A percentile compares a stretch with the other conserved stretches of the same genome.
Conservation (phyloP, 73 alveolate species). For the Tetrahymena malaccensis region DNA sequence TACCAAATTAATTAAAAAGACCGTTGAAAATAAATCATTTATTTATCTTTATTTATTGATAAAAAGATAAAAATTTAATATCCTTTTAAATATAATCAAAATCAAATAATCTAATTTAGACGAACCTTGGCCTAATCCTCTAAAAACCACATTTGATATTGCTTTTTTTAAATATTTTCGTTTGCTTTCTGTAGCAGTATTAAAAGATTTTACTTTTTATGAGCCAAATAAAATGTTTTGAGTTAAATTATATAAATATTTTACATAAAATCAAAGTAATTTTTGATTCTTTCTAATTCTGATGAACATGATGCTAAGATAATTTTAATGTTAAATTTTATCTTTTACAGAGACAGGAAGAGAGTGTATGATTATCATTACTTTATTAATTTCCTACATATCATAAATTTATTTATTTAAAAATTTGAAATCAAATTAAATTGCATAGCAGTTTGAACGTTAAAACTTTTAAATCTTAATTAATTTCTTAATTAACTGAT, state of each 20-base stretch:
- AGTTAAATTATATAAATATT: no score
- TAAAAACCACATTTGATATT: not conserved
- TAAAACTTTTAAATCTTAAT: not conserved
- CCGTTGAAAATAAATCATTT: not conserved
- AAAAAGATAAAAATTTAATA: not conserved
- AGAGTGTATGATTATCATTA: not conserved
- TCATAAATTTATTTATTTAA: not conserved
- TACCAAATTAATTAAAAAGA: not conserved
- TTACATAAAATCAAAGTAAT: not conserved
- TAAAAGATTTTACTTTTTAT: not conserved
- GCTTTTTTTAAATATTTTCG: not conserved
- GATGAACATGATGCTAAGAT: not conserved
- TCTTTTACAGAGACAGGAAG: not conserved
- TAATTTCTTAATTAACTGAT: not conserved
- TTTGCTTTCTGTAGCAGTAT: no score
- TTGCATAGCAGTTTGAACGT: not conserved
- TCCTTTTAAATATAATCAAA: not conserved
- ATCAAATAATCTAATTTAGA: not conserved
- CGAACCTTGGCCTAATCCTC: not conserved
- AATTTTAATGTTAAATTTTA: no score
- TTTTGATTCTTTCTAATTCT: not conserved
- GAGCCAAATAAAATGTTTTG: no score
- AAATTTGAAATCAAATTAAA: not conserved
- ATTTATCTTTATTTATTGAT: not conserved
- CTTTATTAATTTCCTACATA: not conserved